A percentile compares a stretch with the other conserved stretches of the same genome.
Evolutionary conservation across 108 stramenopile species (phyloP).

Genomic region (Aurantiochytrium sp.): DNA sequence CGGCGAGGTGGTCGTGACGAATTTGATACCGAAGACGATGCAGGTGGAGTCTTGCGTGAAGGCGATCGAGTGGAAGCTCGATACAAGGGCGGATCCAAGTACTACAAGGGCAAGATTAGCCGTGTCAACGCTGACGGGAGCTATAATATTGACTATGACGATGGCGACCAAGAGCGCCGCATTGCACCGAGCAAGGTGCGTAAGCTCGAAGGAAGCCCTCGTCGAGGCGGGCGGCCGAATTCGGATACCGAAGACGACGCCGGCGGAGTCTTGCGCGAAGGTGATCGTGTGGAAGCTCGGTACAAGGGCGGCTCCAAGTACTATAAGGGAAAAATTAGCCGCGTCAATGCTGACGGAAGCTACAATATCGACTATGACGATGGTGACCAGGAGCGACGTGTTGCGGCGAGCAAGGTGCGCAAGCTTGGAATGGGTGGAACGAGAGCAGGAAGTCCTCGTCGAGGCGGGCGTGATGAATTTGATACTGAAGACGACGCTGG

Average conservation of each 20-base stretch:
- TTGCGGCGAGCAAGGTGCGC: neutral
- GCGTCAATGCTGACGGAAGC: conserved; percentile 1
- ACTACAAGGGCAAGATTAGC: conserved; percentile 38
- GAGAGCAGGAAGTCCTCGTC: neutral
- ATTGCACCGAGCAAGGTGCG: neutral
- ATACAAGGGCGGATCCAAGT: conserved; percentile 34
- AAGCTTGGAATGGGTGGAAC: neutral
- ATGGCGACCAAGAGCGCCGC: neutral
- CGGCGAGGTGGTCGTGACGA: no score
- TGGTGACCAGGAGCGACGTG: neutral
- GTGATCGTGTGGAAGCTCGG: conserved; percentile 24
- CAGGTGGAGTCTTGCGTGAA: neutral
- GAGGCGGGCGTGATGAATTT: neutral
- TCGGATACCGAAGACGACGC: neutral
- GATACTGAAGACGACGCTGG: neutral
- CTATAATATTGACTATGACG: conserved; percentile 43
- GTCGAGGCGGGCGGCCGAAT: neutral
- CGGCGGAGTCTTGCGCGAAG: neutral
- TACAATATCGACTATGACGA: conserved; percentile 20
- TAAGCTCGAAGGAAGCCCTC: neutral
- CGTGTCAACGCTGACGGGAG: conserved; percentile 29
- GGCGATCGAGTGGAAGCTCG: conserved; percentile 41
- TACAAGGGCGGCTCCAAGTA: conserved; percentile 21
- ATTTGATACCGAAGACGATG: no score
- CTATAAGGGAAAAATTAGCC: neutral